Percentiles rank a stretch among this genome's conserved stretches.
These are phyloP conservation scores for Reutealis trisperma DNA, from an alignment of 345 rosid genomes.

Conservation along the genomic window DNA sequence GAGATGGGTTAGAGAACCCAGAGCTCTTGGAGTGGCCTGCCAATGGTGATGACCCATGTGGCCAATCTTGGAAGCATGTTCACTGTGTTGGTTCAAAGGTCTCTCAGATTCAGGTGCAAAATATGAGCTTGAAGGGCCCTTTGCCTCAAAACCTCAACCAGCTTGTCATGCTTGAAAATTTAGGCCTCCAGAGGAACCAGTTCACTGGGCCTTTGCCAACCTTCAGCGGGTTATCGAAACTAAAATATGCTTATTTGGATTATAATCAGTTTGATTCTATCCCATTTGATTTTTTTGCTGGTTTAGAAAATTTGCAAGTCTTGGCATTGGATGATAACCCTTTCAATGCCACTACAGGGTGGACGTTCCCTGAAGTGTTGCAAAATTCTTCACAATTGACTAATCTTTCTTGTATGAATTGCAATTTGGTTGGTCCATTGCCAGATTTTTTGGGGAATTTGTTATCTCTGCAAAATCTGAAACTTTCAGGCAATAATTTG, in stretches of 20 bases:
- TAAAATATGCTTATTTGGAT: conserved; percentile 55
- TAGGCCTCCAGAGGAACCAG: conserved; percentile 65
- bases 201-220: conserved; percentile 64
- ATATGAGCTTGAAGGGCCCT: conserved; percentile 58
- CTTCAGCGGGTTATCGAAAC: conserved; percentile 51
- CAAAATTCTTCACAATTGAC: conserved; percentile 52
- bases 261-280: conserved; percentile 60
- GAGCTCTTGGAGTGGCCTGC: conserved; percentile 67
- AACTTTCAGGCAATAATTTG: conserved; percentile 51
- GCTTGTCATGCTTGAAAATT: conserved; percentile 48
- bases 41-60: conserved; percentile 69
- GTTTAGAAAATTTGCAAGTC: conserved; percentile 46
- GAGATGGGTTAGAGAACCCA: conserved; percentile 64
- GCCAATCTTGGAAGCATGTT: conserved; percentile 60
- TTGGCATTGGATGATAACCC: conserved; percentile 63
- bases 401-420: conserved; percentile 59
- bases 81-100: conserved; percentile 50
- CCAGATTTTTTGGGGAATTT: conserved; percentile 67
- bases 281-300: conserved; percentile 60
- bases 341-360: conserved; percentile 57
- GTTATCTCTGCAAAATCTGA: conserved; percentile 51
- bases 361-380: conserved; percentile 60
- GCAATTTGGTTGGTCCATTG: conserved; percentile 65
- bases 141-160: conserved; percentile 61
- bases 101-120: conserved; percentile 63